A percentile compares a stretch with the other conserved stretches of the same genome.
phyloP scores from a whole-genome alignment of 345 rosid species.

The thale cress (Arabidopsis thaliana) region DNA sequence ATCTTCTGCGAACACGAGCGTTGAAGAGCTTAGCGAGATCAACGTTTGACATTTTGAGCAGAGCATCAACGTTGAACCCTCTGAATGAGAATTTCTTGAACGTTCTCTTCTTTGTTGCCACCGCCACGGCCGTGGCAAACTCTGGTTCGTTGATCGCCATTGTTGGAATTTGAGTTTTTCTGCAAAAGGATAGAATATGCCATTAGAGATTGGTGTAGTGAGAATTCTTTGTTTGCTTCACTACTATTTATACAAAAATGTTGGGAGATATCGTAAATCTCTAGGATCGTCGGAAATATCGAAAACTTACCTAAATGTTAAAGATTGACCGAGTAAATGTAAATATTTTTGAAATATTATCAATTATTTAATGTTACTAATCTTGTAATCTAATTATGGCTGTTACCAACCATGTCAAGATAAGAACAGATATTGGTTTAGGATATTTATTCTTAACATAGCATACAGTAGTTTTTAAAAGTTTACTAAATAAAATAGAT shows the following conservation, averaged over 20 bases:
- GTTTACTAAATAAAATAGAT: not conserved
- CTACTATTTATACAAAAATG: slow-evolving; percentile 13
- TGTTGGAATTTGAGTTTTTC: not conserved
- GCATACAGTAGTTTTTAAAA: not conserved
- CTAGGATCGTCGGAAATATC: slow-evolving; percentile 4
- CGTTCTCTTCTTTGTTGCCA: slow-evolving; percentile 68
- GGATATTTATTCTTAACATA: not conserved
- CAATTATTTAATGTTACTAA: not conserved
- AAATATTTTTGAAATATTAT: slow-evolving; percentile 7
- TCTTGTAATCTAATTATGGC: not conserved
- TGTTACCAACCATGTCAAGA: not conserved
- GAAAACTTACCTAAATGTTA: slow-evolving; percentile 15
- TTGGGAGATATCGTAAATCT: slow-evolving; percentile 8
- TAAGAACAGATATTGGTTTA: not conserved
- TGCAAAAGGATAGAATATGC: slow-evolving; percentile 32
- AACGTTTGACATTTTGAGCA: slow-evolving; percentile 68
- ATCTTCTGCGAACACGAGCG: slow-evolving; percentile 79
- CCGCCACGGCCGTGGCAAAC: slow-evolving; percentile 52
- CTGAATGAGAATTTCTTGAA: slow-evolving; percentile 83
- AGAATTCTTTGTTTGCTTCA: not conserved
- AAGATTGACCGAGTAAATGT: slow-evolving; percentile 29
- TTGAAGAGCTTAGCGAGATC: slow-evolving; percentile 67
- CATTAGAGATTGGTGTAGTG: slow-evolving; percentile 28
- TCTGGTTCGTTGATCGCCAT: slow-evolving; percentile 59
- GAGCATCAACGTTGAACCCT: slow-evolving; percentile 78